Evolutionary conservation across 1,284 basidiomycete genomes (phyloP).

Genomic region (Boletus semigastroideus): DNA sequence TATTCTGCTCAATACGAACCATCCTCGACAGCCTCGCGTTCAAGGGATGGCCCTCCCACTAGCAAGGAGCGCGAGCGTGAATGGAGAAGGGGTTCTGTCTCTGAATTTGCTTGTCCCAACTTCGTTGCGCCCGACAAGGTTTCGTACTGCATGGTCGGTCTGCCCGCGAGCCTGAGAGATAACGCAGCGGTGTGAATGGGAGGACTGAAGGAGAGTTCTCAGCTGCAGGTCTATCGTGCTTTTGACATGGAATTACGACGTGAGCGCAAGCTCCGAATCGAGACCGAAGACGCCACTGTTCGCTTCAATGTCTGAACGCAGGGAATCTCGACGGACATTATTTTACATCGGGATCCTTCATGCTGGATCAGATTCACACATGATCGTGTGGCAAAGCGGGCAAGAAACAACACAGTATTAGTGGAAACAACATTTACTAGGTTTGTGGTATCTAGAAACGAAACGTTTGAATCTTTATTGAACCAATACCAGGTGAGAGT

Average conservation of each 20-base stretch:
- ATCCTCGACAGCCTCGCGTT: conserved; percentile 3
- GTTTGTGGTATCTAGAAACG: too few species aligned
- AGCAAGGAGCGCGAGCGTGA: background rate
- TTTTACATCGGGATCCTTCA: too few species aligned
- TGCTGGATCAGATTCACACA: too few species aligned
- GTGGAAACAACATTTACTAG: too few species aligned
- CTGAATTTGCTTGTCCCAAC: conserved; percentile 4
- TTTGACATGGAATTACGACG: background rate
- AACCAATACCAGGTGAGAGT: too few species aligned
- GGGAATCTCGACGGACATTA: too few species aligned
- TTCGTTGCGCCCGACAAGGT: background rate
- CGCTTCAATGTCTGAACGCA: background rate
- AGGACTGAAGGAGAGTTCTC: background rate
- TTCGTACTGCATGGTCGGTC: background rate
- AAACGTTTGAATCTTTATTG: too few species aligned
- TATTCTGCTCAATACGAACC: conserved; percentile 9
- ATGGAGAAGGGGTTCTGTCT: conserved; percentile 27
- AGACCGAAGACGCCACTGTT: background rate
- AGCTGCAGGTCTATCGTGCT: background rate
- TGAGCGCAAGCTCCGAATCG: background rate
- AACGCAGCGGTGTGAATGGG: background rate
- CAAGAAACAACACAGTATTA: too few species aligned
- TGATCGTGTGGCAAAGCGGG: too few species aligned
- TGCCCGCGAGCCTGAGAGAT: background rate
- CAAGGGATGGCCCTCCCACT: background rate